Base-by-base conservation (phyloP, 257 asterid genomes). In the Plantago major region DNA sequence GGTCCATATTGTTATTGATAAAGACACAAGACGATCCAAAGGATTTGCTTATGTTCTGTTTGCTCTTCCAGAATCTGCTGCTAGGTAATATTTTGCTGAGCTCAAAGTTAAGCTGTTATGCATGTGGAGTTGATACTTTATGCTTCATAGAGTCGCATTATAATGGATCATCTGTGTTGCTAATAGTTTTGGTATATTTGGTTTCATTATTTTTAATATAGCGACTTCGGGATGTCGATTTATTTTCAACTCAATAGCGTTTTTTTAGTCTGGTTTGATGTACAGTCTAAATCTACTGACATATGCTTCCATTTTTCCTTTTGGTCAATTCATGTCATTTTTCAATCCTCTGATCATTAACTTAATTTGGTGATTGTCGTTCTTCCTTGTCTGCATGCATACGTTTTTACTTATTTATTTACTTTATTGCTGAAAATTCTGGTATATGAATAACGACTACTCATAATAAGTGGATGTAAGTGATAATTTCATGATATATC, bases 1-100 rank as follows among this genome's bases (percentile, higher is more conserved):
- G 80, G 96, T 78, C 71, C 96, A 89, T 78, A 83, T 92, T 71
- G 96, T 92, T 68, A 77, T 89, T 60, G 97, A 92, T 74, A 87
- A 81, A 79, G 95, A 84, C 44, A 83, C 97, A 33, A 89, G 83
- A 65, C 83, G 86, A 78, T 92, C 99, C 67, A 92, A 80, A 71
- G 99, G 97, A 68, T 42, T 84, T 75, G 97, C 88, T 43, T 92
- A 75, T 77, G 81, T 92, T 71, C 90, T 60, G 55, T 92, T 80
- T 75, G 66, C 84, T 47, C 80, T 81, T 62, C 94, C 95, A 68
- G 97, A 92, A 77, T 82, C 93, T 75, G 97, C 97, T 67, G 75
- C 84, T 46, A 84, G 99, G 99, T 86, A 89, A 49, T 67, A 38
- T 54, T n/a, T 51, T 33, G 40, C 40, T 33, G 40, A 33, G 40